phyloP scores from a whole-genome alignment of 441 rosid species.

The Syzygium malaccense region DNA sequence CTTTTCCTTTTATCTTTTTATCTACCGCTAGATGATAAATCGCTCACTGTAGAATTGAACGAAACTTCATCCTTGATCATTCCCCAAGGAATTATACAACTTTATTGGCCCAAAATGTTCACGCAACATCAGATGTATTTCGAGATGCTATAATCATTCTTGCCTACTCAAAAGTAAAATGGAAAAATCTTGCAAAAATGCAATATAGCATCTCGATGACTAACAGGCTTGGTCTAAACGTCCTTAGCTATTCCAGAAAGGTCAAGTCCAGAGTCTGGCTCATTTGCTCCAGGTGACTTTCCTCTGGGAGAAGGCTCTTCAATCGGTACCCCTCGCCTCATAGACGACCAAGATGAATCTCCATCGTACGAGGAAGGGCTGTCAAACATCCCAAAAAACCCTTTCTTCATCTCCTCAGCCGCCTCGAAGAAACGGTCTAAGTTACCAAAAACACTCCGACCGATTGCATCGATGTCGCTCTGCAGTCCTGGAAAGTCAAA shows the following conservation, averaged over 20 bases:
- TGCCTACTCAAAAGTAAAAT: neutral
- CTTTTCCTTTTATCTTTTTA: neutral
- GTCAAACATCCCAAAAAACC: constrained; percentile 42
- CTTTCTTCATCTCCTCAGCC: constrained; percentile 59
- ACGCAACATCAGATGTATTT: neutral
- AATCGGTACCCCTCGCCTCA: constrained; percentile 37
- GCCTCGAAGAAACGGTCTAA: constrained; percentile 50
- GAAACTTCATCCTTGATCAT: neutral
- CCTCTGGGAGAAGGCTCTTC: constrained; percentile 30
- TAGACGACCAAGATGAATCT: constrained; percentile 21
- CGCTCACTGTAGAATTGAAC: neutral
- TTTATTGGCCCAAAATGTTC: neutral
- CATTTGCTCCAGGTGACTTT: constrained; percentile 13
- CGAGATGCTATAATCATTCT: neutral
- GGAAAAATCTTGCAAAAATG: neutral
- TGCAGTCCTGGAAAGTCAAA: constrained; percentile 68
- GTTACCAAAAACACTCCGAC: constrained; percentile 49
- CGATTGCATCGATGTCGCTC: constrained; percentile 56
- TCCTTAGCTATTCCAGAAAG: constrained; percentile 68
- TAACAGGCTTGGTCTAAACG: constrained; percentile 20
- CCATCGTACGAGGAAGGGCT: constrained; percentile 11
- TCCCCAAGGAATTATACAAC: neutral
- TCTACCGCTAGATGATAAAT: neutral
- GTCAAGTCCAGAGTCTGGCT: constrained; percentile 35
- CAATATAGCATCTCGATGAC: neutral